Evolutionary conservation across 1,139 yeast genomes (phyloP), one percentile per base, ranked within the genome.

Genomic region (Zygoascus sp.): DNA sequence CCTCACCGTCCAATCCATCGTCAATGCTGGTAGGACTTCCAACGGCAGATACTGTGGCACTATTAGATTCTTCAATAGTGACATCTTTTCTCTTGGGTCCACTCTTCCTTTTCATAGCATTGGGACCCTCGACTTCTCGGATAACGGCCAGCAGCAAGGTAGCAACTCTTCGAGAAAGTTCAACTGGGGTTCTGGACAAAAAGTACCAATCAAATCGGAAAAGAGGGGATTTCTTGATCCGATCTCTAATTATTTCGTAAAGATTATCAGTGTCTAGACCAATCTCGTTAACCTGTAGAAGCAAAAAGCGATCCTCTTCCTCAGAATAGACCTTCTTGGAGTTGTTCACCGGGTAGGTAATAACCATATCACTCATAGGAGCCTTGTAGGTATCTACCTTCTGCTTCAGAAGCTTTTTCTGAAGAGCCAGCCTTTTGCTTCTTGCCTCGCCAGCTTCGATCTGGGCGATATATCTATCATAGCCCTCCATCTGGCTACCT

Each of bases 191-290:
- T 58, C 98, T 75, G 1, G 97, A 86, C 51, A 78, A 73, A 61
- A 94, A 79, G 62, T 81, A 92, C 95, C 97, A 92, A 60, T 92
- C 96, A 62, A 89, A 92, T 40, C 79, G 74, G 70, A 92, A 92
- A 47, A 85, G 65, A 44, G 88, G 89, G 49, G 90, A 82, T 30
- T 72, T 72, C 53, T 77, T 68, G 25, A 90, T 83, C 47, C 89
- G 96, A 51, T 83, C 84, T 55, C 87, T 85, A 40, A 92, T 78
- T 58, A 76, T 78, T 54, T 90, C 96, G 59, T 79, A 83, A 41
- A 92, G 72, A 54, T 81, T 77, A 32, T 85, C 90, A 38, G 81
- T 73, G 56, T 81, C 79, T n/a, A 92, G 70, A 0, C 99, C 99
- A 56, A 81, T 76, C 56, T 83, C 83, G 64, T 87, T 77, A 6